These are phyloP conservation scores for Biscogniauxia sp. DNA, from an alignment of 2,329 filamentous ascomycete species.

Conservation along the genomic window DNA sequence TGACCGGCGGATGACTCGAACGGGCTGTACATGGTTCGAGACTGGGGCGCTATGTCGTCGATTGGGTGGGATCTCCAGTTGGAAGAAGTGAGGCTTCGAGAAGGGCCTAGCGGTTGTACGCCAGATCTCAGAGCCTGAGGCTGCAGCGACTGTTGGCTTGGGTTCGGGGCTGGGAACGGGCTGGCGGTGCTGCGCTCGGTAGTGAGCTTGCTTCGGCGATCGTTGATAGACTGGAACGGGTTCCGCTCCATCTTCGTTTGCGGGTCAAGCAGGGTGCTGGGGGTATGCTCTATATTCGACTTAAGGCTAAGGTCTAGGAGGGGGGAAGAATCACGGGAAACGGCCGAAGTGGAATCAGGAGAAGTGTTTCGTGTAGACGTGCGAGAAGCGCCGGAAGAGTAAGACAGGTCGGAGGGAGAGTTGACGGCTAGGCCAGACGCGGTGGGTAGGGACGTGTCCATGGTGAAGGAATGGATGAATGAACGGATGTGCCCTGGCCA, in stretches of 20 bases:
- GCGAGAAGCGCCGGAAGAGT: slow-evolving; percentile 27
- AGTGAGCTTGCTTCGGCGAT: slow-evolving; percentile 26
- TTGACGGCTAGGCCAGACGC: slow-evolving; percentile 19
- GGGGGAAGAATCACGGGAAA: slow-evolving; percentile 20
- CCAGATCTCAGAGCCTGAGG: slow-evolving; percentile 16
- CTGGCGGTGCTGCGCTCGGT: slow-evolving; percentile 17
- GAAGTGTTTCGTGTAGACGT: slow-evolving; percentile 29
- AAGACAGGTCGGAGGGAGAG: slow-evolving; percentile 29
- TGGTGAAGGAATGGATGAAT: slow-evolving; percentile 20
- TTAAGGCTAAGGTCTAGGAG: slow-evolving; percentile 22
- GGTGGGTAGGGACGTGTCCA: slow-evolving; percentile 23
- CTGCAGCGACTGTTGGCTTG: slow-evolving; percentile 7
- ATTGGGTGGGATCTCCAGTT: slow-evolving; percentile 29
- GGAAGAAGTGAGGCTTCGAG: slow-evolving; percentile 27
- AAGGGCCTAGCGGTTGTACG: slow-evolving; percentile 11
- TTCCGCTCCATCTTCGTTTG: slow-evolving; percentile 28
- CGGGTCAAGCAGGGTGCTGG: slow-evolving; percentile 15
- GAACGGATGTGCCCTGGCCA: slow-evolving; percentile 4
- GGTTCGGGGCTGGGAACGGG: slow-evolving; percentile 16
- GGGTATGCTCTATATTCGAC: slow-evolving; percentile 20
- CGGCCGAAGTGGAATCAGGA: slow-evolving; percentile 15
- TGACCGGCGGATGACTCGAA: slow-evolving; percentile 16
- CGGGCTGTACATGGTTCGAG: slow-evolving; percentile 17
- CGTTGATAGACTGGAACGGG: slow-evolving; percentile 29
- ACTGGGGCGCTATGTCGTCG: slow-evolving; percentile 13